Conservation (phyloP, 768 basidiomycete genomes). For the Mycena maculata region DNA sequence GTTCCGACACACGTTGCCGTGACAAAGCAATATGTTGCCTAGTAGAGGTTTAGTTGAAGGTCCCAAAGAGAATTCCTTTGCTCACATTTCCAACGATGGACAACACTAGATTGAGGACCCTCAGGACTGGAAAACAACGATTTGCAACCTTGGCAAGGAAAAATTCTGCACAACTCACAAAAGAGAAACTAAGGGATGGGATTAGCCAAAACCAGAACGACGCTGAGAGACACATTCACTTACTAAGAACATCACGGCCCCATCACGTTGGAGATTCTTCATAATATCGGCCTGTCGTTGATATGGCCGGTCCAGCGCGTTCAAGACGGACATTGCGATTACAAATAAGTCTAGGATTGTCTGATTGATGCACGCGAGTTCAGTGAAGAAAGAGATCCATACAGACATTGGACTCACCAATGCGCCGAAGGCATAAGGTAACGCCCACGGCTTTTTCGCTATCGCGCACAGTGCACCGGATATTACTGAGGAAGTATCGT, state of each 20-base stretch:
- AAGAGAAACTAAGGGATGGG: background rate
- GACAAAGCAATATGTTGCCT: slow-evolving; percentile 4
- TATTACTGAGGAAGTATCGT: no score
- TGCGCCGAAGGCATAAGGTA: background rate
- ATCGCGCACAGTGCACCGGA: background rate
- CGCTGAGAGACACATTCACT: no score
- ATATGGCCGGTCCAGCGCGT: background rate
- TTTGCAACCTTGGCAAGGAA: no score
- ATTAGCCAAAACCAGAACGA: no score
- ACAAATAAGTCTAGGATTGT: background rate
- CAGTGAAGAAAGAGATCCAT: background rate
- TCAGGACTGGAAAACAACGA: background rate
- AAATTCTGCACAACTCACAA: background rate
- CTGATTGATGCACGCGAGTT: background rate
- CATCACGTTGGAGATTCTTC: background rate
- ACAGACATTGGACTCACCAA: background rate
- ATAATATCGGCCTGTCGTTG: background rate
- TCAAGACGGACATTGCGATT: background rate
- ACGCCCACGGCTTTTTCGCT: background rate
- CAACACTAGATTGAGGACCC: slow-evolving; percentile 1
- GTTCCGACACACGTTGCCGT: background rate
- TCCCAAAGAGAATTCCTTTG: background rate
- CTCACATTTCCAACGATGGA: slow-evolving; percentile 7
- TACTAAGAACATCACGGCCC: slow-evolving; percentile 4
- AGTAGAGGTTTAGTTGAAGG: background rate